These are phyloP conservation scores for Passiflora organensis DNA, from an alignment of 345 rosid species.

Conservation along the genomic window DNA sequence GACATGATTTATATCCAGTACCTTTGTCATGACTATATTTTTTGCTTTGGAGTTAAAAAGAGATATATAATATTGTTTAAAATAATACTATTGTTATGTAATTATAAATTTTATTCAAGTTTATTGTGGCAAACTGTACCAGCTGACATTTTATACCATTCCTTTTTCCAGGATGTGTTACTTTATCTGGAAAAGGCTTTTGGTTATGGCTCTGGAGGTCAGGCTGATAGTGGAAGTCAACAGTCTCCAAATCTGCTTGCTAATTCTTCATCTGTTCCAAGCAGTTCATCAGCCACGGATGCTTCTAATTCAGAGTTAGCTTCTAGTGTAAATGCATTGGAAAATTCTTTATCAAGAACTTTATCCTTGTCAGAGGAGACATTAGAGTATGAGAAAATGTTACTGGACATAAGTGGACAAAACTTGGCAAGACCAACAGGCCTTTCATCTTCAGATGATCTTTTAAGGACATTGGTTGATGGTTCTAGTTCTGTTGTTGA, in stretches of 20 bases:
- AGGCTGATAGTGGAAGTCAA: conserved; percentile 61
- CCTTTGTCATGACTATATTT: too few species aligned
- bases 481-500: conserved; percentile 55
- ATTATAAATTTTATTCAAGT: too few species aligned
- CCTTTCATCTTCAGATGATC: conserved; percentile 51
- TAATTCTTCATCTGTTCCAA: conserved; percentile 56
- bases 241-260: conserved; percentile 58
- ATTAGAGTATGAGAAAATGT: conserved; percentile 68
- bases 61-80: too few species aligned
- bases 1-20: too few species aligned
- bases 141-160: not conserved
- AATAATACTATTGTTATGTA: too few species aligned
- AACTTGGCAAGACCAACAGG: conserved; percentile 48
- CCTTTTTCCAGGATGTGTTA: conserved; percentile 62
- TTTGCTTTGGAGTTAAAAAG: too few species aligned
- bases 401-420: conserved; percentile 64
- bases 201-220: conserved; percentile 54
- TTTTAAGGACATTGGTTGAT: conserved; percentile 48
- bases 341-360: conserved; percentile 61
- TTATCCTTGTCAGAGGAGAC: conserved; percentile 64
- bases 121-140: too few species aligned
- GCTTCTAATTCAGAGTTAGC: conserved; percentile 55
- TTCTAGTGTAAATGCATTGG: conserved; percentile 45
- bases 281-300: conserved; percentile 53
- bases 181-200: conserved; percentile 69